Conservation (phyloP, 139 green algal species). For the Micractinium sp. region DNA sequence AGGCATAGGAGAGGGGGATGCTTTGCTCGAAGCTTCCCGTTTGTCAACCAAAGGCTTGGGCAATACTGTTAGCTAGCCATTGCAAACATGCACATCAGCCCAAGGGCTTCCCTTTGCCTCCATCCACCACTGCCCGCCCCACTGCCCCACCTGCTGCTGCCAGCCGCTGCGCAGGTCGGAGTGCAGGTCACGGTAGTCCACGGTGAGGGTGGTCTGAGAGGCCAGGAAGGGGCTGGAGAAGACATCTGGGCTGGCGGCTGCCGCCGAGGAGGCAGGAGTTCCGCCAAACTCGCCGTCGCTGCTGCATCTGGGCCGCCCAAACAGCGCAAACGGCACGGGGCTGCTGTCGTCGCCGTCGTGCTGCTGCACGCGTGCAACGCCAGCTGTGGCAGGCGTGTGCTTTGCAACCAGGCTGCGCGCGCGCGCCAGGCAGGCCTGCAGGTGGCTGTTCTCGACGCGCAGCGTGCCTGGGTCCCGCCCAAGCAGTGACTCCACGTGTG, state of each 20-base stretch:
- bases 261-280: constrained; percentile 4
- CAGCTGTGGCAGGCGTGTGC: constrained; percentile 3
- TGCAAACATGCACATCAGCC: neutral
- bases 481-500: constrained; percentile 6
- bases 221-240: constrained; percentile 34
- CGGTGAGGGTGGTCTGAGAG: constrained; percentile 33
- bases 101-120: neutral
- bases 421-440: constrained; percentile 8
- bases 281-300: neutral
- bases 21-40: too few species aligned
- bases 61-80: too few species aligned
- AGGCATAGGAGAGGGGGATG: too few species aligned
- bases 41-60: too few species aligned
- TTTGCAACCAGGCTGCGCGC: constrained; percentile 17
- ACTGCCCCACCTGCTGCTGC: constrained; percentile 7
- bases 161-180: constrained; percentile 9
- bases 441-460: neutral
- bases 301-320: neutral
- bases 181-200: constrained; percentile 34
- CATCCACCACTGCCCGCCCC: neutral
- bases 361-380: neutral
- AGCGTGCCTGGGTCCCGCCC: neutral
- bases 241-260: constrained; percentile 17
- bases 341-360: neutral
- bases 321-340: constrained; percentile 25